Evolutionary conservation across 768 basidiomycete species (phyloP).

Genomic region (Mycena vitilis): DNA sequence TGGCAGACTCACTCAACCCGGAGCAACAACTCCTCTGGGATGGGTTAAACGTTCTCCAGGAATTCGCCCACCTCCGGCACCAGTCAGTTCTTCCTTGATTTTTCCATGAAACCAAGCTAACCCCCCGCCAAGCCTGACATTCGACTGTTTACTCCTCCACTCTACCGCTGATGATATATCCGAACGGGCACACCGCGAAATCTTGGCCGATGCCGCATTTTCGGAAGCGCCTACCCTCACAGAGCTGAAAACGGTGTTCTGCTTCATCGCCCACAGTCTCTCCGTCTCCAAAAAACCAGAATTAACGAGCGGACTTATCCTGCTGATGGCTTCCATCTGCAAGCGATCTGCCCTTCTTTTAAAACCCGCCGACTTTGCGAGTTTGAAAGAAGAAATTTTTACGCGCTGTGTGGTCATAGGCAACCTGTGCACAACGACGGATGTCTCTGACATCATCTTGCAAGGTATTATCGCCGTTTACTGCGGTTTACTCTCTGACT

Average conservation of each 20-base stretch:
- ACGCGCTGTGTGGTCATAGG: slow-evolving; percentile 47
- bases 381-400: slow-evolving; percentile 57
- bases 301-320: slow-evolving; percentile 47
- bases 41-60: slow-evolving; percentile 43
- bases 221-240: slow-evolving; percentile 37
- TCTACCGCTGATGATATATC: slow-evolving; percentile 40
- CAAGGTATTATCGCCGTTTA: slow-evolving; percentile 46
- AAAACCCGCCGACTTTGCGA: slow-evolving; percentile 43
- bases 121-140: slow-evolving; percentile 42
- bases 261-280: slow-evolving; percentile 53
- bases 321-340: slow-evolving; percentile 54
- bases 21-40: slow-evolving; percentile 56
- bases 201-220: slow-evolving; percentile 52
- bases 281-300: slow-evolving; percentile 36
- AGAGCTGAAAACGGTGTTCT: slow-evolving; percentile 51
- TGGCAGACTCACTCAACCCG: slow-evolving; percentile 61
- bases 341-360: slow-evolving; percentile 42
- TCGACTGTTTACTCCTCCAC: slow-evolving; percentile 60
- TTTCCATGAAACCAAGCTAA: slow-evolving; percentile 6
- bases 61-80: slow-evolving; percentile 37
- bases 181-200: slow-evolving; percentile 43
- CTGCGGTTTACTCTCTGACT: neutral
- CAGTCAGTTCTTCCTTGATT: slow-evolving; percentile 43
- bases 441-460: slow-evolving; percentile 40
- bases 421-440: slow-evolving; percentile 45